Base-by-base conservation (phyloP, 1,284 basidiomycete species). In the Rhizoctonia solani region DNA sequence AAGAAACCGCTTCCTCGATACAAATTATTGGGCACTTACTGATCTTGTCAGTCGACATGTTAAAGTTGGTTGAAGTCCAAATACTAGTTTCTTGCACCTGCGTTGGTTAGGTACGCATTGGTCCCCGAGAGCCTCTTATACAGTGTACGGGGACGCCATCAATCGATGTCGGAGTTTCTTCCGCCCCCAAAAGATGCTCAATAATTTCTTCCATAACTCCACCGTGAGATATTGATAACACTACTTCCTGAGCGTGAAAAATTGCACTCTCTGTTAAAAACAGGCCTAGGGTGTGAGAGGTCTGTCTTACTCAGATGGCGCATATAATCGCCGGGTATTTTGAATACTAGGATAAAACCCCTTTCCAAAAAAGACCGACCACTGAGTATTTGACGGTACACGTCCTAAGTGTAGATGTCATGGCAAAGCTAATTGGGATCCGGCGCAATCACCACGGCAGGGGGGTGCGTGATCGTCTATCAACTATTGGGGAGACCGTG, bases 91-190 rank as follows among this genome's bases (percentile, higher is more conserved):
- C 37, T 46, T 44, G n/a, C 37, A 39, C 25, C 54, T 41, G 34
- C 39, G 25, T 23, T 44, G 54, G 19, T 39, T 16, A 39, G 8
- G 37, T 37, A 13, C 16, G 54, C 37, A 16, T 44, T 19, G 9
- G 32, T 23, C 16, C n/a, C 27, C 23, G 1, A 6, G 3, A 16
- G 25, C 14, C 14, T 29, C 41, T 41, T 56, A 56, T 56, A 56
- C 54, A 11, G 5, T 9, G 34, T 59, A 32, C n/a, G 14, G 16
- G 4, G 21, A 13, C 2, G 25, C 13, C 49, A 59, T 59, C 56
- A 59, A 59, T 59, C 44, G 56, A 59, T 59, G 56, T 59, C 56
- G 56, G 56, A 59, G 41, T 59, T 59, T 34, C 4, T n/a, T 39
- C n/a, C n/a, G 34, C 5, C 3, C 6, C 16, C 46, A 19, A 39